A percentile compares a stretch with the other conserved stretches of the same genome.
Evolutionary conservation across 2,329 filamentous ascomycete species (phyloP).

Genomic region (Phaeophleospora eucalypticola): DNA sequence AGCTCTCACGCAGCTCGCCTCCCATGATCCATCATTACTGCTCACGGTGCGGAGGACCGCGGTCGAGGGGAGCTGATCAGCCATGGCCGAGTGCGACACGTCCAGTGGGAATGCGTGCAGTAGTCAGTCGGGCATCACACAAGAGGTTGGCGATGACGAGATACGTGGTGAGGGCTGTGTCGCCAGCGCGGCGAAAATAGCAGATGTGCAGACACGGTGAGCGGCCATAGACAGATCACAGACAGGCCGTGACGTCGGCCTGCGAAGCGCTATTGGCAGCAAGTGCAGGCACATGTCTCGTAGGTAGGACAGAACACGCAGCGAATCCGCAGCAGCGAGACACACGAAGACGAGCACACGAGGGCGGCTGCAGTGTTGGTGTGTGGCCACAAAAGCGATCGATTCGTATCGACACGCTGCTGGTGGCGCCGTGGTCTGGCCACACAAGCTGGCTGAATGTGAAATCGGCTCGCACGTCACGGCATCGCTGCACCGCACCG

Average conservation of each 20-base stretch:
- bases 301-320: conserved; percentile 2
- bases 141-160: background rate
- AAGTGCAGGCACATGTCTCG: conserved; percentile 10
- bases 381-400: conserved; percentile 4
- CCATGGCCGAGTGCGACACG: conserved; percentile 14
- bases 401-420: conserved; percentile 4
- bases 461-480: background rate
- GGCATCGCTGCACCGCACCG: background rate
- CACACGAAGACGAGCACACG: too few species aligned
- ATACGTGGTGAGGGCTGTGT: conserved; percentile 4
- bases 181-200: conserved; percentile 3
- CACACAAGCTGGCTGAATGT: conserved; percentile 3
- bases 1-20: background rate
- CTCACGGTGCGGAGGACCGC: conserved; percentile 4
- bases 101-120: conserved; percentile 12
- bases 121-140: background rate
- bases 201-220: background rate
- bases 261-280: conserved; percentile 15
- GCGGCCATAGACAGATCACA: background rate
- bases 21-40: too few species aligned
- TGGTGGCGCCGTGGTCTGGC: conserved; percentile 11
- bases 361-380: too few species aligned
- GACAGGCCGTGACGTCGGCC: conserved; percentile 1
- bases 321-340: conserved; percentile 16
- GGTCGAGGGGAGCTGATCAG: conserved; percentile 8